These are phyloP conservation scores for Adansonia madagascariensis DNA, from an alignment of 441 rosid genomes.

Conservation along the genomic window DNA sequence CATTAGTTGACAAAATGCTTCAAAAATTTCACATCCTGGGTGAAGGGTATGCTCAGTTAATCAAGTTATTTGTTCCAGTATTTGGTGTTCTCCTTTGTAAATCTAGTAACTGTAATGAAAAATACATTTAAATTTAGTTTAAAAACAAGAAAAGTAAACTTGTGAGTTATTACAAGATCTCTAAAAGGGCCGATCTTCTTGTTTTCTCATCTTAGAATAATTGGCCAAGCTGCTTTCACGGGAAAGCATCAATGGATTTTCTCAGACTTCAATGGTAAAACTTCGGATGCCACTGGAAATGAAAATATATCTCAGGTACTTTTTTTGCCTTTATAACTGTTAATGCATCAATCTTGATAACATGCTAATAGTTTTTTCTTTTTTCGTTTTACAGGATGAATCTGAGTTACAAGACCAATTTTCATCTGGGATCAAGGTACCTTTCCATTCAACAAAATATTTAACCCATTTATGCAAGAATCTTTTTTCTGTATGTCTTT, in stretches of 20 bases:
- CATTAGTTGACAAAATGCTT: constrained; percentile 56
- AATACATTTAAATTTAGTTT: constrained; percentile 10
- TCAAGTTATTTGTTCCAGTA: background rate
- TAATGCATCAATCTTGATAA: background rate
- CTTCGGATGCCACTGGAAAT: constrained; percentile 28
- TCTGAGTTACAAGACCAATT: constrained; percentile 45
- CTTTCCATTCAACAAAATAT: background rate
- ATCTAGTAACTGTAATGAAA: background rate
- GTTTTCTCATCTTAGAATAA: constrained; percentile 46
- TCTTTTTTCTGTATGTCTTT: background rate
- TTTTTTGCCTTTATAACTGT: constrained; percentile 10
- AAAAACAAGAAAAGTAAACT: background rate
- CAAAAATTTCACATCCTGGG: constrained; percentile 66
- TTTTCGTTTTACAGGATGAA: constrained; percentile 40
- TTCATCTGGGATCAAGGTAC: constrained; percentile 63
- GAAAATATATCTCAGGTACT: constrained; percentile 50
- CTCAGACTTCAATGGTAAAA: constrained; percentile 46
- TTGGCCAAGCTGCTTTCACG: constrained; percentile 76
- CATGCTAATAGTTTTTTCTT: constrained; percentile 12
- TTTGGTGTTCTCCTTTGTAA: background rate
- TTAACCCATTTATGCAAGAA: background rate
- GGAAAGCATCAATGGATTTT: constrained; percentile 72
- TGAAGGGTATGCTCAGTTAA: constrained; percentile 68
- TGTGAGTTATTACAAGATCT: constrained; percentile 17
- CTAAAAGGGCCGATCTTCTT: constrained; percentile 26